Percentiles rank a stretch among this genome's conserved stretches.
phyloP scores from a whole-genome alignment of 306 rosid genomes.

The Rubus idaeus region DNA sequence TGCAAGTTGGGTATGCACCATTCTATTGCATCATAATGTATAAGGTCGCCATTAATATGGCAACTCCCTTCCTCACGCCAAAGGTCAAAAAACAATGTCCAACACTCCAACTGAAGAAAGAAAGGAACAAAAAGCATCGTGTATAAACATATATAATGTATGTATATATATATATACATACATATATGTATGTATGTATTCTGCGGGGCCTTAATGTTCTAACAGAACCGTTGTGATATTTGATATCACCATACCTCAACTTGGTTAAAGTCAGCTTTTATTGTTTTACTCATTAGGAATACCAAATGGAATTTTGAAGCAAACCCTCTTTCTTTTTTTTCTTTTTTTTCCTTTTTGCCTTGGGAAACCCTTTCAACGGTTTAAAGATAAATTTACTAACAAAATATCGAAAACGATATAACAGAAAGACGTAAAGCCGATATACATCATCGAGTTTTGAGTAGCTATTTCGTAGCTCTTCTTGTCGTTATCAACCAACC shows the following conservation, averaged over 20 bases:
- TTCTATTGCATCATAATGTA: neutral
- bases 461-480: neutral
- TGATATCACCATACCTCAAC: conserved; percentile 5
- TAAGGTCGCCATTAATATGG: neutral
- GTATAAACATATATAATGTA: neutral
- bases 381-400: neutral
- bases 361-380: no score
- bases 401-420: neutral
- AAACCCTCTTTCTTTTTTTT: no score
- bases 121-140: neutral
- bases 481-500: neutral
- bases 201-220: conserved; percentile 4
- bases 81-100: neutral
- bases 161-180: neutral
- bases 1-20: neutral
- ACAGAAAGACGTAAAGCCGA: neutral
- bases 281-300: neutral
- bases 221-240: conserved; percentile 8
- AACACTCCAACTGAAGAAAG: neutral
- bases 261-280: neutral
- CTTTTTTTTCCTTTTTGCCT: no score
- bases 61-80: neutral
- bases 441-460: neutral
- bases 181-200: neutral
- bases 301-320: no score